Conservation (phyloP, 2,329 filamentous ascomycete genomes). For the Colletotrichum sp. region DNA sequence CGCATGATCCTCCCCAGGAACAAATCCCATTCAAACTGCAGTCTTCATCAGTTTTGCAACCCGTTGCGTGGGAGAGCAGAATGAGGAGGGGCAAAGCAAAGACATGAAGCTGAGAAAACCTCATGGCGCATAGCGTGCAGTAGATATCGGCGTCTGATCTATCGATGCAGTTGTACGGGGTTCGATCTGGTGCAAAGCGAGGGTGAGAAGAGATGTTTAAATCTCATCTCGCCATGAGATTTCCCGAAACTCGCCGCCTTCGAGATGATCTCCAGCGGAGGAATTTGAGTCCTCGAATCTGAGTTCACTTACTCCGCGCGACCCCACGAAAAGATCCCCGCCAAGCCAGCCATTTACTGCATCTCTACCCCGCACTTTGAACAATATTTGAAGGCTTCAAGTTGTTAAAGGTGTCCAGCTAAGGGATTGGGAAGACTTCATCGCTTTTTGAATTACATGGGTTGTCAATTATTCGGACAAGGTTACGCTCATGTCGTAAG, state of each 20-base stretch:
- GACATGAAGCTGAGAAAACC: not conserved
- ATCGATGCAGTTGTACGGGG: not conserved
- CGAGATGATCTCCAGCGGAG: not conserved
- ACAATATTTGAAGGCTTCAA: not conserved
- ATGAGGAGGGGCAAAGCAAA: not conserved
- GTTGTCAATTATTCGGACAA: not conserved
- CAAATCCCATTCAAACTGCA: conserved; percentile 37
- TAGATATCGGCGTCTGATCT: not conserved
- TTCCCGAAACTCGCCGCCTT: not conserved
- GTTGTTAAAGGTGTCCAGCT: not conserved
- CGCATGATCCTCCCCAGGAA: conserved; percentile 14
- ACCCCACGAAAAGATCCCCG: not conserved
- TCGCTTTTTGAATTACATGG: not conserved
- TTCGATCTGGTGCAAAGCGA: not conserved
- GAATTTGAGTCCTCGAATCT: conserved; percentile 3
- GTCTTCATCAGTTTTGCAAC: conserved; percentile 28
- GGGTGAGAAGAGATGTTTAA: not conserved
- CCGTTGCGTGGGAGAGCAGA: not conserved
- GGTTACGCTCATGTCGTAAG: not conserved
- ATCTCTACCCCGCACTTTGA: not conserved
- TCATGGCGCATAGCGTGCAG: not conserved
- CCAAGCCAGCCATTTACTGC: not conserved
- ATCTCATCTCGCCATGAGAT: not conserved
- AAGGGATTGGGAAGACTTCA: not conserved
- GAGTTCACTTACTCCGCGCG: not conserved